Conservation (phyloP, 257 asterid genomes). For the Solanum chiquidenum region DNA sequence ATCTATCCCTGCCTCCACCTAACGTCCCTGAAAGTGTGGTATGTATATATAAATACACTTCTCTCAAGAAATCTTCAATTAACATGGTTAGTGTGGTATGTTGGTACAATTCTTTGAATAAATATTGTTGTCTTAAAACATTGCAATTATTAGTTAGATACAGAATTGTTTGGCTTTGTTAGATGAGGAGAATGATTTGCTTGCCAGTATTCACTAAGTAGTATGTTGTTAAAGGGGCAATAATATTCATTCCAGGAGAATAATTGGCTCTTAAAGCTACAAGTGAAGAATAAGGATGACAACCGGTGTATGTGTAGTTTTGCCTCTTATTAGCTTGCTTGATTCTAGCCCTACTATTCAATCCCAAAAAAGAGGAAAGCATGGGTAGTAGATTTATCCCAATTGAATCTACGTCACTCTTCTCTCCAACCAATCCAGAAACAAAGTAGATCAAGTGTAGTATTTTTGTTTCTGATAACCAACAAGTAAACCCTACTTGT, state of each 20-base stretch:
- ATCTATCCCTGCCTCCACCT: slow-evolving; percentile 52
- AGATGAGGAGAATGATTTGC: background rate
- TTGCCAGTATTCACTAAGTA: background rate
- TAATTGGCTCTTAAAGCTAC: background rate
- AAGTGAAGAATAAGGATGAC: background rate
- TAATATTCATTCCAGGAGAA: background rate
- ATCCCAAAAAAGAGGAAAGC: background rate
- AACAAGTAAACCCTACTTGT: background rate
- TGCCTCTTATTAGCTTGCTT: background rate
- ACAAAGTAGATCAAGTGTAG: background rate
- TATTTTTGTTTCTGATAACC: background rate
- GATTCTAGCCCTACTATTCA: background rate
- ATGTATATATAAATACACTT: background rate
- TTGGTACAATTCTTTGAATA: background rate
- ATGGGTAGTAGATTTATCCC: background rate
- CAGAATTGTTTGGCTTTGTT: background rate
- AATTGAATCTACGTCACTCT: background rate
- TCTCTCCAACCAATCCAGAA: background rate
- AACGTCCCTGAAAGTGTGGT: slow-evolving; percentile 75
- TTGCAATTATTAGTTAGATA: background rate
- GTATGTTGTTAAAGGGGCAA: background rate
- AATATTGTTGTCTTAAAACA: background rate
- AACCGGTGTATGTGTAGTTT: background rate
- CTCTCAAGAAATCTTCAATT: background rate
- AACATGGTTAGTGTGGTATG: background rate